Evolutionary conservation across 202 grass and related monocot genomes (phyloP).

Genomic region (Schoenoplectus tabernaemontani): DNA sequence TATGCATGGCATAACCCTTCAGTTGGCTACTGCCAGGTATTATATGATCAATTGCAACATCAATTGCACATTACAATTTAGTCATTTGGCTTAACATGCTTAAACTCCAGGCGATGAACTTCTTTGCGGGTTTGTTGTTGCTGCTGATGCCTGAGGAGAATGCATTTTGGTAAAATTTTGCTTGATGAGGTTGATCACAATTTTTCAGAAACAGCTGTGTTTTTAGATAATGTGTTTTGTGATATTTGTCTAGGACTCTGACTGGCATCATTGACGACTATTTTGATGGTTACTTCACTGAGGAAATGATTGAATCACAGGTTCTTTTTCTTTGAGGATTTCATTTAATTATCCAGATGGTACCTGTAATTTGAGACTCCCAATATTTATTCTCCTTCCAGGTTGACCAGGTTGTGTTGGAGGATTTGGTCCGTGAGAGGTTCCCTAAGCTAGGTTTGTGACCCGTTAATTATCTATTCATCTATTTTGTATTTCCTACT

Average conservation of each 20-base stretch:
- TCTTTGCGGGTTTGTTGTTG: slow-evolving; percentile 93
- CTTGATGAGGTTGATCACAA: not conserved
- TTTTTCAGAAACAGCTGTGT: not conserved
- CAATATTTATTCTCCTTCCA: slow-evolving; percentile 34
- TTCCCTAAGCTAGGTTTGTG: slow-evolving; percentile 89
- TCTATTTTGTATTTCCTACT: slow-evolving; percentile 18
- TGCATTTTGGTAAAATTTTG: slow-evolving; percentile 82
- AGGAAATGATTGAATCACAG: slow-evolving; percentile 99
- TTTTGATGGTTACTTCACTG: slow-evolving; percentile 95
- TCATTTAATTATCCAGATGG: slow-evolving; percentile 11
- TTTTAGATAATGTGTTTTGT: slow-evolving; percentile 22
- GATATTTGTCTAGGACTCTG: slow-evolving; percentile 55
- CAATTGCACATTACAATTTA: not conserved
- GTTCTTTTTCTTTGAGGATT: slow-evolving; percentile 30
- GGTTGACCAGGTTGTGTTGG: slow-evolving; percentile 99
- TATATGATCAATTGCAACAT: slow-evolving; percentile 16
- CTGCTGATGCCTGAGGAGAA: slow-evolving; percentile 98
- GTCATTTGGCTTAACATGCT: not conserved
- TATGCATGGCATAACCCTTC: slow-evolving; percentile 98
- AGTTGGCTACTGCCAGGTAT: slow-evolving; percentile 98
- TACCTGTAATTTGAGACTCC: not conserved
- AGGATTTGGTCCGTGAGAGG: slow-evolving; percentile 88
- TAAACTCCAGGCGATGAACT: slow-evolving; percentile 89
- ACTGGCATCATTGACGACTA: slow-evolving; percentile 94
- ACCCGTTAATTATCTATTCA: slow-evolving; percentile 13